A percentile compares a stretch with the other conserved stretches of the same genome.
Conservation (phyloP, 176 grass and related monocot species). For the Carex cristatella region DNA sequence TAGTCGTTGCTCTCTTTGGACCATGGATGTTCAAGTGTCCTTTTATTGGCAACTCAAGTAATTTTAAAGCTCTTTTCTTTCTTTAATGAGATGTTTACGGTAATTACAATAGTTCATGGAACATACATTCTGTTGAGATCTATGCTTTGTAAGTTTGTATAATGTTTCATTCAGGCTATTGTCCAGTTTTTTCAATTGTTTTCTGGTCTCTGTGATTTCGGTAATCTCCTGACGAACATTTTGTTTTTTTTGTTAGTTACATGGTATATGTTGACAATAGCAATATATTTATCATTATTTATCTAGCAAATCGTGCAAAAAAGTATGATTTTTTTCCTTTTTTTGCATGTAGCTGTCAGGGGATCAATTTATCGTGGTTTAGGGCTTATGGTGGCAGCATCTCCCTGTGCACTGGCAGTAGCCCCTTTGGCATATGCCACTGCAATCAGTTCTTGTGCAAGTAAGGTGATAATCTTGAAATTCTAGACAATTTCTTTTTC, state of each 20-base stretch:
- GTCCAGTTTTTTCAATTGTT: not conserved
- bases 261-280: not conserved
- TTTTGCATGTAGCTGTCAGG: constrained; percentile 69
- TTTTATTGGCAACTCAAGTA: constrained; percentile 96
- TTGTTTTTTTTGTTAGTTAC: not conserved
- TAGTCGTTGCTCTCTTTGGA: constrained; percentile 68
- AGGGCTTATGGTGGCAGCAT: constrained; percentile 98
- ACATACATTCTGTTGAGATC: not conserved
- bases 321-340: not conserved
- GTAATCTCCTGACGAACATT: not conserved
- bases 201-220: not conserved
- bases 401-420: constrained; percentile 92
- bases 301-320: not conserved
- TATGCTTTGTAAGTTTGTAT: not conserved
- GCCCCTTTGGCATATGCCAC: constrained; percentile 96
- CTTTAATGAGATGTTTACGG: not conserved
- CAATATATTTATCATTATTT: not conserved
- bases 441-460: constrained; percentile 95
- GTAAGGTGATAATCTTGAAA: constrained; percentile 54
- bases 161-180: not conserved
- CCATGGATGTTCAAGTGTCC: constrained; percentile 96
- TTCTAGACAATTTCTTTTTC: constrained; percentile 20
- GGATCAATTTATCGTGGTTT: constrained; percentile 94
- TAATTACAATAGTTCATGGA: not conserved
- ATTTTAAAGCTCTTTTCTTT: not conserved